Evolutionary conservation across 2,329 filamentous ascomycete species (phyloP), one percentile per base, ranked within the genome.

Genomic region (Elsinoe necatrix): DNA sequence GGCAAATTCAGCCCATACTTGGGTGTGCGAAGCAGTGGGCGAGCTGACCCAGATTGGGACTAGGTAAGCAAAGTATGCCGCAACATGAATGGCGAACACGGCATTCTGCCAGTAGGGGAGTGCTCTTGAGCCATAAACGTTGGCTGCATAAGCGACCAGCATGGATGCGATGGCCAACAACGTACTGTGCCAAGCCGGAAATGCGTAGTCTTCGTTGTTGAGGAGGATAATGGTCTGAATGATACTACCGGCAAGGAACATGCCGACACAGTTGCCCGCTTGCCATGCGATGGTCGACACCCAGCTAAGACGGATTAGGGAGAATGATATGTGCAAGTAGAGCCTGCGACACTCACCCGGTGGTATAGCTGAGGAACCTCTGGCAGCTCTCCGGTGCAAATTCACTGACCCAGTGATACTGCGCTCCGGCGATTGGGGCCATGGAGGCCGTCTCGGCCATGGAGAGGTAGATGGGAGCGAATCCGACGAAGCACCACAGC

Each of bases 61-160:
- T 9, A 80, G 64, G 56, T 79, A 75, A 0, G 72, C 77, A 57
- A 80, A 76, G 63, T 80, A 76, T 3, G 77, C 78, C 12, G 75
- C 63, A n/a, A 80, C 67, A 57, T 80, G 78, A 3, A 80, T 77
- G 54, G 71, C 71, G 0, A 80, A 63, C 0, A 80, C 66, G 0
- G 77, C 79, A 1, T 70, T 74, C 51, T 80, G 78, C 75, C 75
- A 80, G 37, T 60, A 57, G 11, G 59, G 59, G 47, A 65, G 65
- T 2, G 41, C 57, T 20, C 27, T 52, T 12, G 48, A 37, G 14
- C 48, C 34, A 27, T 37, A 52, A 9, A 52, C 29, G 20, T 52
- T 52, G 48, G 29, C 48, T 14, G 11, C 9, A 7, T 52, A 37
- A n/a, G 29, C 25, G 18, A 52, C 29, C 9, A 23, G 27, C 27